A percentile compares a stretch with the other conserved stretches of the same genome.
These are phyloP conservation scores for Lasiodiplodia theobromae DNA, from an alignment of 2,329 filamentous ascomycete genomes.

Conservation along the genomic window DNA sequence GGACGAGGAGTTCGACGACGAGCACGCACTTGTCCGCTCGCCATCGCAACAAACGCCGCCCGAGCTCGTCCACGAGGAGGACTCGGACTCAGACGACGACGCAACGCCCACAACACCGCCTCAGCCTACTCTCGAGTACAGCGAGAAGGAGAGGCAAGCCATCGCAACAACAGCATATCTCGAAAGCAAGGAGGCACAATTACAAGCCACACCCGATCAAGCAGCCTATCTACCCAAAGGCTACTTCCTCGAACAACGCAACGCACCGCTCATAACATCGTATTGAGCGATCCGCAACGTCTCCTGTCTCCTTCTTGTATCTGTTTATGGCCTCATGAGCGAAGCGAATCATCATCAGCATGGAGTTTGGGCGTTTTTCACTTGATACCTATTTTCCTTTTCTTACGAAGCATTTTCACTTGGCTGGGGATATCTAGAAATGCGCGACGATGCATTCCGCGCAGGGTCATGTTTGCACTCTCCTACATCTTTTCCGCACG, in stretches of 20 bases:
- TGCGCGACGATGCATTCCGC: conserved; percentile 23
- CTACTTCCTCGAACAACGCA: conserved; percentile 51
- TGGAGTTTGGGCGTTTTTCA: conserved; percentile 19
- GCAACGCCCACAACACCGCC: conserved; percentile 56
- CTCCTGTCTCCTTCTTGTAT: conserved; percentile 3
- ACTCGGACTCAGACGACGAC: conserved; percentile 54
- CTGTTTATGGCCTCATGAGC: conserved; percentile 24
- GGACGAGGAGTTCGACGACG: conserved; percentile 55
- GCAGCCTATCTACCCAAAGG: conserved; percentile 47
- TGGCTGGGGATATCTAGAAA: conserved; percentile 22
- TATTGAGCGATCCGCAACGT: conserved; percentile 40
- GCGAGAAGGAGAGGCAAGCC: conserved; percentile 53
- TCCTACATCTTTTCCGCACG: background rate
- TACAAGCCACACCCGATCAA: conserved; percentile 31
- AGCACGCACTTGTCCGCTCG: conserved; percentile 55
- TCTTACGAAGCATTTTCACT: conserved; percentile 22
- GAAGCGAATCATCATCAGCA: conserved; percentile 26
- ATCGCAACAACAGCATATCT: conserved; percentile 57
- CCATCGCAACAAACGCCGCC: conserved; percentile 54
- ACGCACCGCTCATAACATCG: conserved; percentile 49
- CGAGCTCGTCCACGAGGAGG: conserved; percentile 57
- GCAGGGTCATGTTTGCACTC: conserved; percentile 27
- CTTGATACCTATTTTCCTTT: conserved; percentile 26
- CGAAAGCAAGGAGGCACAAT: conserved; percentile 40
- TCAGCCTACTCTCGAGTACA: conserved; percentile 54